These are phyloP conservation scores for Lagerstroemia speciosa DNA, from an alignment of 345 rosid species.

Conservation along the genomic window DNA sequence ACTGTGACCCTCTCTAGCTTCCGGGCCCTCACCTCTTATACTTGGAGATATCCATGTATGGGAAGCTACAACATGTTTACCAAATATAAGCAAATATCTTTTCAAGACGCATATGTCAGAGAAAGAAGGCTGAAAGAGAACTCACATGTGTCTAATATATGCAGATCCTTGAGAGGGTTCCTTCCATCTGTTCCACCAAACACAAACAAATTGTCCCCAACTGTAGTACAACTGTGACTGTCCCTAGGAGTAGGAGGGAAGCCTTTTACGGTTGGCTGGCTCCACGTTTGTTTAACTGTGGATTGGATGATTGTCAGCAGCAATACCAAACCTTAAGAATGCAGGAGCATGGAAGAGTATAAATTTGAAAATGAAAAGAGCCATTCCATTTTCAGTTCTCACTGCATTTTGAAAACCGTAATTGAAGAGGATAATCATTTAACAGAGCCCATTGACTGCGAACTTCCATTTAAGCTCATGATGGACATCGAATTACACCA, in stretches of 20 bases:
- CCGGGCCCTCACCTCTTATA: constrained; percentile 88
- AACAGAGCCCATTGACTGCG: not conserved
- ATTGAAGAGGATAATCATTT: not conserved
- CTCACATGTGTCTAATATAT: constrained; percentile 82
- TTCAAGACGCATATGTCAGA: not conserved
- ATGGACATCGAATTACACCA: not conserved
- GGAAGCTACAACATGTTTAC: constrained; percentile 39
- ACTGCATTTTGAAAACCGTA: not conserved
- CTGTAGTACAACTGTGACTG: constrained; percentile 81
- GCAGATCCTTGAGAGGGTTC: constrained; percentile 72
- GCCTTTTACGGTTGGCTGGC: constrained; percentile 64
- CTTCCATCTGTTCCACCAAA: constrained; percentile 96
- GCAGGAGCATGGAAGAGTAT: not conserved
- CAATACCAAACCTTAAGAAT: not conserved
- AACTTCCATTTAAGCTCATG: not conserved
- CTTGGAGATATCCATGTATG: constrained; percentile 83
- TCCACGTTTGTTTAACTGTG: constrained; percentile 78
- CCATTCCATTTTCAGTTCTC: not conserved
- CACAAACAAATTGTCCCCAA: constrained; percentile 64
- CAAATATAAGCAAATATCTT: not conserved
- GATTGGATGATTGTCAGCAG: constrained; percentile 14
- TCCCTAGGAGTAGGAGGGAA: constrained; percentile 77
- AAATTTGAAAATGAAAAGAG: not conserved
- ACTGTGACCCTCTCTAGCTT: constrained; percentile 90
- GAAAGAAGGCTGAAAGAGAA: constrained; percentile 1